Evolutionary conservation across 176 grass and related monocot species (phyloP).

Genomic region (Poa pratensis): DNA sequence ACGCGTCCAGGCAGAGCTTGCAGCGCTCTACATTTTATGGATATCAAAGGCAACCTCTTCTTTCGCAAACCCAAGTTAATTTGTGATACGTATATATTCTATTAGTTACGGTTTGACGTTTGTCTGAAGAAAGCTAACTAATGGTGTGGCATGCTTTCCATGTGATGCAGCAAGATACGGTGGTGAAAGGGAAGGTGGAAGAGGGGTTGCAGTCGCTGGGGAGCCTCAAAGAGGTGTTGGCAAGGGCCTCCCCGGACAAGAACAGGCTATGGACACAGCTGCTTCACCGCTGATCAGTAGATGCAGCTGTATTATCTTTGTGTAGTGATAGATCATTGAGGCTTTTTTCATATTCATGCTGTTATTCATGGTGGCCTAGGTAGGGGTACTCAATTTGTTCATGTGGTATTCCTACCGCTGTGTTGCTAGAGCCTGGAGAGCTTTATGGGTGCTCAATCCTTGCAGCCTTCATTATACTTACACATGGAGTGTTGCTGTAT

Average conservation of each 20-base stretch:
- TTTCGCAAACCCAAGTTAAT: background rate
- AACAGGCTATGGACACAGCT: conserved; percentile 37
- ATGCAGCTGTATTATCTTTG: background rate
- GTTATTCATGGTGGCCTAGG: background rate
- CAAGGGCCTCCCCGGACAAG: conserved; percentile 39
- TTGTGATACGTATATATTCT: background rate
- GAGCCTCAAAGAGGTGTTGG: conserved; percentile 39
- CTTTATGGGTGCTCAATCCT: background rate
- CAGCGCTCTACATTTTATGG: conserved; percentile 46
- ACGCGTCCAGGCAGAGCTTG: conserved; percentile 22
- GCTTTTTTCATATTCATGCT: too few species aligned
- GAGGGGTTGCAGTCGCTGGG: conserved; percentile 28
- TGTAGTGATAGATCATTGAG: background rate
- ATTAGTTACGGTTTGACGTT: background rate
- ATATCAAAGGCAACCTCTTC: conserved; percentile 37
- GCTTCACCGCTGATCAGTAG: conserved; percentile 19
- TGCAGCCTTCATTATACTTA: background rate
- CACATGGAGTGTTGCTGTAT: background rate
- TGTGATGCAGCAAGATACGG: conserved; percentile 47
- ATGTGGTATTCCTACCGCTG: background rate
- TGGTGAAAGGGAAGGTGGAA: conserved; percentile 38
- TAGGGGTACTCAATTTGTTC: conserved; percentile 17
- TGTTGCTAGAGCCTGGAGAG: background rate
- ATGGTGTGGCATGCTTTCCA: background rate
- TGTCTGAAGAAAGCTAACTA: background rate